Evolutionary conservation across 164 flowering plant genomes (phyloP), one percentile per base, ranked within the genome.

Genomic region (Liriodendron chinense): DNA sequence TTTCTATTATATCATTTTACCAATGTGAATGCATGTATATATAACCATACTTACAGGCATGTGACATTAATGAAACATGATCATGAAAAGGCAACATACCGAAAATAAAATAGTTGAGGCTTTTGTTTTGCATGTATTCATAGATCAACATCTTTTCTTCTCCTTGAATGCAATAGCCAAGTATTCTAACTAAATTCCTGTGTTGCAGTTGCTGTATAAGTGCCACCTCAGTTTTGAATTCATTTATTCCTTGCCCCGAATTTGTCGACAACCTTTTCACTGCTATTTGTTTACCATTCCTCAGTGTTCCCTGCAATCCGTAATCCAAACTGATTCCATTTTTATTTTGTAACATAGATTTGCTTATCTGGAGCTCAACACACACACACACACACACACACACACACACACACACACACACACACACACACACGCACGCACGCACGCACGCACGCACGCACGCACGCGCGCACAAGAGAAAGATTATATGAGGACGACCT

Each of bases 141-240:
- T 76, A 70, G 9, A 76, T 25, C n/a, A 76, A 53, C 23, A 70
- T 69, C 61, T 47, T 34, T 23, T 76, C 73, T 12, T 61, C 22
- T 24, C 61, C 57, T 18, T 65, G 25, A 0, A 59, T 59, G n/a
- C 64, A 59, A 59, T 6, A 59, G 3, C 64, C 64, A 20, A 59
- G 9, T 7, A 59, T 62, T 23, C 78, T 59, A 62, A 76, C 70
- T 5, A 76, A 74, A 50, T 64, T 70, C 61, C 10, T 61, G 43
- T 76, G 78, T 24, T 70, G 78, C 22, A 76, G 68, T 10, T 76
- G 57, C 83, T 82, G 62, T 85, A 85, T n/a, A n/a, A n/a, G n/a
- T n/a, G n/a, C n/a, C n/a, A n/a, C n/a, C n/a, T n/a, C n/a, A n/a
- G n/a, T n/a, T n/a, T n/a, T n/a, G n/a, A n/a, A n/a, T n/a, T n/a